These are phyloP conservation scores for Leptoxyphium fumago DNA, from an alignment of 2,329 filamentous ascomycete genomes.

Conservation along the genomic window DNA sequence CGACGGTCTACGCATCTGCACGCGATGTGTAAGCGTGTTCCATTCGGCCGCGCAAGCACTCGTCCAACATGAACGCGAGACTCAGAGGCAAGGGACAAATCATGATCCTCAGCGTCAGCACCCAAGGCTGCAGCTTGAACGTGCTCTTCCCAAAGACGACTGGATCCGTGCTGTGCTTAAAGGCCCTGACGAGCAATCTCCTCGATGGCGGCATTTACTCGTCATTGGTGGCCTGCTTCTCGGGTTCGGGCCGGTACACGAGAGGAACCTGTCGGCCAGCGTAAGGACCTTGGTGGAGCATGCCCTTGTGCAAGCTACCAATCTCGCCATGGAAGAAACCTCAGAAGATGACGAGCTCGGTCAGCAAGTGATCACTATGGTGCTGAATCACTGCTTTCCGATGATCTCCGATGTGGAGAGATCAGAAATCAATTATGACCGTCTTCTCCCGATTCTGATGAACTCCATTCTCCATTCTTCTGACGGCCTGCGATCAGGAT, in stretches of 20 bases:
- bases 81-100: conserved; percentile 14
- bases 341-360: conserved; percentile 35
- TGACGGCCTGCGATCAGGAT: conserved; percentile 61
- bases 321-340: conserved; percentile 54
- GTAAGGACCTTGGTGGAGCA: conserved; percentile 55
- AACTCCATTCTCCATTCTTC: conserved; percentile 52
- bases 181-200: conserved; percentile 46
- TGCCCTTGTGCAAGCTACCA: conserved; percentile 59
- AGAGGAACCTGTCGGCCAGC: conserved; percentile 46
- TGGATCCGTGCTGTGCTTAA: conserved; percentile 45
- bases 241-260: conserved; percentile 53
- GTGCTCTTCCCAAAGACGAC: conserved; percentile 29
- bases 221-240: conserved; percentile 65
- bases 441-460: conserved; percentile 53
- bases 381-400: conserved; percentile 64
- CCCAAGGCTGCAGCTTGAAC: conserved; percentile 14
- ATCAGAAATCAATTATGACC: conserved; percentile 47
- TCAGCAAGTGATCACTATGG: conserved; percentile 44
- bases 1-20: conserved; percentile 46
- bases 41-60: conserved; percentile 49
- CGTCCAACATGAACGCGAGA: conserved; percentile 31
- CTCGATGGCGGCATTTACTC: conserved; percentile 72
- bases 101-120: conserved; percentile 11
- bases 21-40: conserved; percentile 56
- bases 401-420: conserved; percentile 48